These are phyloP conservation scores for Vicia sativa DNA, from an alignment of 306 rosid species.

Conservation along the genomic window DNA sequence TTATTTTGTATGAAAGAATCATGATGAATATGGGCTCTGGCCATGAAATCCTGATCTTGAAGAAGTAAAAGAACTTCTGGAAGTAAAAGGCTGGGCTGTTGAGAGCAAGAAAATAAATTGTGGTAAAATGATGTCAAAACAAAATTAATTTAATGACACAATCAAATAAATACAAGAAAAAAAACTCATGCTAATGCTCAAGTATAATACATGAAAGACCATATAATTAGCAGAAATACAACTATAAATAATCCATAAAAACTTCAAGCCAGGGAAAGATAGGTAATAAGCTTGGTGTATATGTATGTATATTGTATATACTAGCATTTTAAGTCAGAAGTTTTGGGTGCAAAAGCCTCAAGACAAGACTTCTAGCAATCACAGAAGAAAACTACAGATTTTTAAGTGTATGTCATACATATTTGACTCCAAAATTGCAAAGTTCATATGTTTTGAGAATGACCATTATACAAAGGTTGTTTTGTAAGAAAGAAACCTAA, in stretches of 20 bases:
- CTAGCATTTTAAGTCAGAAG: no score
- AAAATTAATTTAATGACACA: constrained; percentile 19
- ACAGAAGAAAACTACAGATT: constrained; percentile 10
- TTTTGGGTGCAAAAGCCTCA: no score
- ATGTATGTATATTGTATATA: no score
- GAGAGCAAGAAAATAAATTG: constrained; percentile 36
- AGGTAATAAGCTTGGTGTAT: no score
- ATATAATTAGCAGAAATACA: constrained; percentile 17
- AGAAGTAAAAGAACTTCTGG: constrained; percentile 51
- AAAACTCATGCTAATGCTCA: background rate
- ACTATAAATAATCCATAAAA: constrained; percentile 1
- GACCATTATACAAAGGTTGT: constrained; percentile 9
- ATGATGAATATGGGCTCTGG: constrained; percentile 35
- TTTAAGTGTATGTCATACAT: background rate
- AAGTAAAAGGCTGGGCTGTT: constrained; percentile 60
- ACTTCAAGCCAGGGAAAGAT: constrained; percentile 12
- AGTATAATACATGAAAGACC: constrained; percentile 9
- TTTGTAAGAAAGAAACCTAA: background rate
- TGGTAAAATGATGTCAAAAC: constrained; percentile 17
- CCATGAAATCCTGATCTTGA: constrained; percentile 48
- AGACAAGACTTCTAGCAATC: background rate
- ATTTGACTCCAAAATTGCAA: background rate
- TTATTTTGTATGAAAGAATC: constrained; percentile 34
- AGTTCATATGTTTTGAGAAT: constrained; percentile 27
- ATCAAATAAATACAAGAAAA: background rate